Evolutionary conservation across 306 rosid genomes (phyloP).

Genomic region (Dicorynia guianensis): DNA sequence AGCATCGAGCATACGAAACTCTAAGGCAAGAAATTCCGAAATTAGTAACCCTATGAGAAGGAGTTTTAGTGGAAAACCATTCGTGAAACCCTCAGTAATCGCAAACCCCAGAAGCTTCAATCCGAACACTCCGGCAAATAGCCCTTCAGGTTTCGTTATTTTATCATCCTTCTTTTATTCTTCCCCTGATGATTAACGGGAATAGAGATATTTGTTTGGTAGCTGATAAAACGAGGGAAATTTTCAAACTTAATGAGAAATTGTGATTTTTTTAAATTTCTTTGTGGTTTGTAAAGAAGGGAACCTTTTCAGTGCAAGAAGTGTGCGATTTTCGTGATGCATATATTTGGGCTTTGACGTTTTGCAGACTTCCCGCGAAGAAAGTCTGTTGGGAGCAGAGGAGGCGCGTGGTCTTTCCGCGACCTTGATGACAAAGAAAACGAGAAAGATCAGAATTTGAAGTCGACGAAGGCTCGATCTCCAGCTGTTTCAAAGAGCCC

Average conservation of each 20-base stretch:
- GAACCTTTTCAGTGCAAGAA: background rate
- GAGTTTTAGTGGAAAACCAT: conserved; percentile 80
- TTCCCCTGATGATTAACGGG: background rate
- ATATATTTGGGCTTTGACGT: background rate
- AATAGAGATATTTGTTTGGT: conserved; percentile 33
- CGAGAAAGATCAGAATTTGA: conserved; percentile 59
- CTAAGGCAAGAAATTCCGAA: conserved; percentile 71
- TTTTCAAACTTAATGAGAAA: background rate
- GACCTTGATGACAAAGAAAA: conserved; percentile 82
- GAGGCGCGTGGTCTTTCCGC: conserved; percentile 37
- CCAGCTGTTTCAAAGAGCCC: conserved; percentile 64
- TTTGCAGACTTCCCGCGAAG: conserved; percentile 61
- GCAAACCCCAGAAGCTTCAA: conserved; percentile 53
- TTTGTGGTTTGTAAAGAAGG: too few relatives aligned
- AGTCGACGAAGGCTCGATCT: conserved; percentile 56
- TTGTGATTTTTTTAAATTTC: background rate
- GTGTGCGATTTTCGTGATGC: background rate
- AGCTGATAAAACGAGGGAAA: conserved; percentile 34
- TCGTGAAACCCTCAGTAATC: conserved; percentile 62
- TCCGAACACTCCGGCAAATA: conserved; percentile 67
- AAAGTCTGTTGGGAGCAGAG: conserved; percentile 54
- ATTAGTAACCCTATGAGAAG: conserved; percentile 59
- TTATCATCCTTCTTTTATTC: background rate
- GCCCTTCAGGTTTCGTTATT: conserved; percentile 66
- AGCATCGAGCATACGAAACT: conserved; percentile 39